Percentiles rank a stretch among this genome's conserved stretches.
These are phyloP conservation scores for Lepidopterella palustris DNA, from an alignment of 495 filamentous ascomycete species.

Conservation along the genomic window DNA sequence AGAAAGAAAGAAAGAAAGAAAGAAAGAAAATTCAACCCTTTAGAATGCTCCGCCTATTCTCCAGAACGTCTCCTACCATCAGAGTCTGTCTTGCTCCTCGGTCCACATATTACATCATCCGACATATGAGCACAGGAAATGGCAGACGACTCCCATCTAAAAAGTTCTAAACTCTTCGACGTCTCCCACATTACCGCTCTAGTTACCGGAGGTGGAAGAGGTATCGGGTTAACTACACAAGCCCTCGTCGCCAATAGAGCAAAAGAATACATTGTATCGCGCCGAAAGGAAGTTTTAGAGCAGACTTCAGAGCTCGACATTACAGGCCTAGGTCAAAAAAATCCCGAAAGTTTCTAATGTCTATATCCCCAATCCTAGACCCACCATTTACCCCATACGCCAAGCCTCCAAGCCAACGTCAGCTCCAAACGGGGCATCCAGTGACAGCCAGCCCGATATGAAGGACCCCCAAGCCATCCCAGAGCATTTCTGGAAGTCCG, in stretches of 20 bases:
- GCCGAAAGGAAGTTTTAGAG: slow-evolving; percentile 32
- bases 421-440: too few relatives aligned
- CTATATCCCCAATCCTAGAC: neutral
- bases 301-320: slow-evolving; percentile 25
- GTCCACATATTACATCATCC: too few relatives aligned
- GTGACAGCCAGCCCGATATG: slow-evolving; percentile 32
- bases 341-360: slow-evolving; percentile 11
- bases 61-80: too few relatives aligned
- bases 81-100: too few relatives aligned
- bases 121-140: too few relatives aligned
- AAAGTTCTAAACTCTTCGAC: slow-evolving; percentile 36
- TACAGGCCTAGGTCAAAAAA: slow-evolving; percentile 26
- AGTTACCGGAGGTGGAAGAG: slow-evolving; percentile 36
- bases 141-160: too few relatives aligned
- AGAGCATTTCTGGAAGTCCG: slow-evolving; percentile 41
- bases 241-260: slow-evolving; percentile 74
- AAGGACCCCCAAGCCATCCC: slow-evolving; percentile 36
- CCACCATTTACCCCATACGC: too few relatives aligned
- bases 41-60: too few relatives aligned
- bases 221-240: slow-evolving; percentile 64
- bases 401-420: slow-evolving; percentile 27
- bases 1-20: too few relatives aligned
- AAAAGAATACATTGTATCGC: slow-evolving; percentile 44
- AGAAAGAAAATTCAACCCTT: too few relatives aligned
- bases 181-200: slow-evolving; percentile 34